phyloP scores from a whole-genome alignment of 1,139 yeast genomes.

The Pichia sp. region DNA sequence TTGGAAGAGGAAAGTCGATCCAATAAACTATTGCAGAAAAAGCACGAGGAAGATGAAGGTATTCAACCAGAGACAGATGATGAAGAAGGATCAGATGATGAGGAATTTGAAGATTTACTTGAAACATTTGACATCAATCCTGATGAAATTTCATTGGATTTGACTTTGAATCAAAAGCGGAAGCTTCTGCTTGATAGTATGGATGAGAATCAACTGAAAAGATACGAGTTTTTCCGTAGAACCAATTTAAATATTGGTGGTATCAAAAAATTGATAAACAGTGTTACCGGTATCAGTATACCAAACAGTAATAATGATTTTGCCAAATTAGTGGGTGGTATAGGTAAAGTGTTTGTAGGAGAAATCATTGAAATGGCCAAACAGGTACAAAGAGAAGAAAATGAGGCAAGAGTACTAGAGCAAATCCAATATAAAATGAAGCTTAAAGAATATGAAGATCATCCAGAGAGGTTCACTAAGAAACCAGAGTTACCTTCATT shows the following conservation, averaged over 20 bases:
- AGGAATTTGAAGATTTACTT: constrained; percentile 19
- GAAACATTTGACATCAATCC: constrained; percentile 22
- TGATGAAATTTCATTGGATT: constrained; percentile 20
- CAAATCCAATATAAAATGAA: constrained; percentile 17
- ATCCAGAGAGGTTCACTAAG: constrained; percentile 6
- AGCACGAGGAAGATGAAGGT: constrained; percentile 20
- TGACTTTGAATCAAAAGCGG: constrained; percentile 20
- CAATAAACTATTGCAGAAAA: constrained; percentile 16
- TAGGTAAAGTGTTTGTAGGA: constrained; percentile 81
- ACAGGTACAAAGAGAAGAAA: constrained; percentile 51
- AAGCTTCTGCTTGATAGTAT: constrained; percentile 64
- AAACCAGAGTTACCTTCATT: constrained; percentile 13
- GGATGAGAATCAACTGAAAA: constrained; percentile 74
- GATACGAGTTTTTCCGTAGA: constrained; percentile 83
- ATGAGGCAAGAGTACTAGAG: constrained; percentile 30
- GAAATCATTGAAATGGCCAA: constrained; percentile 80
- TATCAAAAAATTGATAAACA: constrained; percentile 73
- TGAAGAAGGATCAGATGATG: background rate
- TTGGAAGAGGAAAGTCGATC: constrained; percentile 15
- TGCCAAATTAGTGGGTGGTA: constrained; percentile 77
- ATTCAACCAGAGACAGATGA: background rate
- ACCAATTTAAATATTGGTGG: constrained; percentile 74
- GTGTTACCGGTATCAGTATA: constrained; percentile 74
- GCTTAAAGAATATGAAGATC: constrained; percentile 6
- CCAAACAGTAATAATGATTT: constrained; percentile 50